A percentile compares a stretch with the other conserved stretches of the same genome.
Evolutionary conservation across 1,284 basidiomycete genomes (phyloP).

Genomic region (Sanguinoderma infundibulare): DNA sequence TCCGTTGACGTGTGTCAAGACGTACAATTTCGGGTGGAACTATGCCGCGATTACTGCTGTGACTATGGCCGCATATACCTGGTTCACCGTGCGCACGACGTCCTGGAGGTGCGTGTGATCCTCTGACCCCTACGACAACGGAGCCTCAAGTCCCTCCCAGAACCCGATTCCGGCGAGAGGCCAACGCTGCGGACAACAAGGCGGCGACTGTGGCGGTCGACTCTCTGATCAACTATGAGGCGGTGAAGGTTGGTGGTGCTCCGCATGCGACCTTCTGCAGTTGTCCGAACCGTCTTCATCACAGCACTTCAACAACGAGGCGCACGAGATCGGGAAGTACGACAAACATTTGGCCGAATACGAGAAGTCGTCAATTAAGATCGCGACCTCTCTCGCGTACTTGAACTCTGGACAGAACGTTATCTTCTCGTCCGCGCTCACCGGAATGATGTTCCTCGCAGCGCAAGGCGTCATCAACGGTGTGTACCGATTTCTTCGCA

Average conservation of each 20-base stretch:
- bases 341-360: conserved; percentile 89
- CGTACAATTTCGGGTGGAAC: conserved; percentile 96
- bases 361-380: conserved; percentile 92
- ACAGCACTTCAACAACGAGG: conserved; percentile 97
- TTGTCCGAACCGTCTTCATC: background rate
- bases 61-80: conserved; percentile 92
- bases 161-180: conserved; percentile 92
- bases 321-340: conserved; percentile 90
- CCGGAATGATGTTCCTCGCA: conserved; percentile 95
- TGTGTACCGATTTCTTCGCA: conserved; percentile 34
- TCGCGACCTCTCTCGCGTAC: conserved; percentile 91
- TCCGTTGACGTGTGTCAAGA: conserved; percentile 47
- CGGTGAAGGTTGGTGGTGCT: conserved; percentile 78
- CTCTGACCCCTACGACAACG: background rate
- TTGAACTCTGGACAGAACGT: conserved; percentile 97
- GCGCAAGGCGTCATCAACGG: conserved; percentile 94
- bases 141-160: conserved; percentile 44
- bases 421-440: conserved; percentile 93
- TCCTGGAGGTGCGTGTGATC: conserved; percentile 80
- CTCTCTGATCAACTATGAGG: conserved; percentile 97
- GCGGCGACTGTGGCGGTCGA: conserved; percentile 95
- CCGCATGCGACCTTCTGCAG: too few relatives aligned
- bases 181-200: conserved; percentile 96
- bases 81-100: conserved; percentile 97
- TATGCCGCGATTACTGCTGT: conserved; percentile 90